These are phyloP conservation scores for Papiliotrema fonsecae DNA, from an alignment of 1,284 basidiomycete genomes.

Conservation along the genomic window DNA sequence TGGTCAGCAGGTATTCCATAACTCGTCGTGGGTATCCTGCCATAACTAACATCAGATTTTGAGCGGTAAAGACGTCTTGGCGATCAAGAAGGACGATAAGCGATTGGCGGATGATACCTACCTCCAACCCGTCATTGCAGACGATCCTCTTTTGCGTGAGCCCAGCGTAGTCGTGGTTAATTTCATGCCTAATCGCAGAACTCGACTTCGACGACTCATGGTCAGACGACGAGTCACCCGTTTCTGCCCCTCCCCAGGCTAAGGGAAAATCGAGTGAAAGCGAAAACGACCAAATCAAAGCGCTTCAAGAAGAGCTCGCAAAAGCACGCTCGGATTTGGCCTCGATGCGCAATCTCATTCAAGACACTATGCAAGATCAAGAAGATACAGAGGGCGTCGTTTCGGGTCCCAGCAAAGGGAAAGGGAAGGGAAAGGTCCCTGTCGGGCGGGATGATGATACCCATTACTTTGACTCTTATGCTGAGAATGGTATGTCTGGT, in stretches of 20 bases:
- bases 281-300: slow-evolving; percentile 47
- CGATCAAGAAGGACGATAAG: slow-evolving; percentile 57
- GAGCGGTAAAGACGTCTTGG: slow-evolving; percentile 44
- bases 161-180: slow-evolving; percentile 8
- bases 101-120: slow-evolving; percentile 70
- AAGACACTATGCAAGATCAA: slow-evolving; percentile 24
- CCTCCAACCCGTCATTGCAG: slow-evolving; percentile 69
- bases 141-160: slow-evolving; percentile 84
- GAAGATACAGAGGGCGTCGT: slow-evolving; percentile 21
- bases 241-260: not conserved
- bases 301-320: slow-evolving; percentile 33
- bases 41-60: too few species aligned
- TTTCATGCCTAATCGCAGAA: slow-evolving; percentile 49
- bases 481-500: slow-evolving; percentile 68
- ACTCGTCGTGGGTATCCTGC: too few species aligned
- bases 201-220: slow-evolving; percentile 60
- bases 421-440: slow-evolving; percentile 33
- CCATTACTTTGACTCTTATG: slow-evolving; percentile 92
- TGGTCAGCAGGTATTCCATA: too few species aligned
- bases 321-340: slow-evolving; percentile 28
- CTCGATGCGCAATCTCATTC: slow-evolving; percentile 29
- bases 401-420: slow-evolving; percentile 43
- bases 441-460: slow-evolving; percentile 71
- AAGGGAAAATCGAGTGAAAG: slow-evolving; percentile 26
- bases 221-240: slow-evolving; percentile 57